Percentiles rank a stretch among this genome's conserved stretches.
Evolutionary conservation across 129 eudicot species (phyloP).

Genomic region (Heracleum sosnowskyi): DNA sequence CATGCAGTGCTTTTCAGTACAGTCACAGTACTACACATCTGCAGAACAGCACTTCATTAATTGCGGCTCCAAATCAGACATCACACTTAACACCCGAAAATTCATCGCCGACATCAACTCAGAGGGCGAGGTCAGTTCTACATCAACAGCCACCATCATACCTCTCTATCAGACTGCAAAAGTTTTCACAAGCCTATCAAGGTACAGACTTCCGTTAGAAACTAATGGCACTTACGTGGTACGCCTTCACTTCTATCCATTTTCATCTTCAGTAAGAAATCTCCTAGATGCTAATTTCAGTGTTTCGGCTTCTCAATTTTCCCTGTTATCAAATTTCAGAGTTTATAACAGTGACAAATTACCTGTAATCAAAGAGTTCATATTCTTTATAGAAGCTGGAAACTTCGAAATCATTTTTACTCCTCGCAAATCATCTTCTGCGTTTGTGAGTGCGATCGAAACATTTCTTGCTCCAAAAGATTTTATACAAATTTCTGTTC

Average conservation of each 20-base stretch:
- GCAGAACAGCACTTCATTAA: slow-evolving; percentile 60
- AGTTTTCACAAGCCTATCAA: slow-evolving; percentile 27
- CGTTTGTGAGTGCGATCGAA: slow-evolving; percentile 59
- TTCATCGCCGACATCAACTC: slow-evolving; percentile 40
- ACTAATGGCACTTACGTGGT: slow-evolving; percentile 40
- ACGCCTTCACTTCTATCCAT: slow-evolving; percentile 55
- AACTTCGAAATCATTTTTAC: slow-evolving; percentile 23
- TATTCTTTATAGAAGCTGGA: slow-evolving; percentile 19
- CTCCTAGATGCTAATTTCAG: slow-evolving; percentile 28
- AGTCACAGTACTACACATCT: slow-evolving; percentile 14
- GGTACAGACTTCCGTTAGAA: slow-evolving; percentile 26
- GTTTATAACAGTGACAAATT: slow-evolving; percentile 3
- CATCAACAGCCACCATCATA: background rate
- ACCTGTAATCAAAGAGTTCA: slow-evolving; percentile 30
- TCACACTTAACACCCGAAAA: slow-evolving; percentile 11
- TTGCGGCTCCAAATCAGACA: slow-evolving; percentile 46
- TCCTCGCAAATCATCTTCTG: slow-evolving; percentile 25
- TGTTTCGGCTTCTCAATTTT: slow-evolving; percentile 32
- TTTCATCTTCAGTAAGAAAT: slow-evolving; percentile 11
- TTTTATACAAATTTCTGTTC: slow-evolving; percentile 7
- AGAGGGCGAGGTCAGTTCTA: background rate
- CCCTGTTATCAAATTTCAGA: slow-evolving; percentile 33
- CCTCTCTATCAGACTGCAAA: slow-evolving; percentile 44
- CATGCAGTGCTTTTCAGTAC: slow-evolving; percentile 11
- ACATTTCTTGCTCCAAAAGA: slow-evolving; percentile 29